Base-by-base conservation (phyloP, 2,329 filamentous ascomycete species). In the Ophiostoma fasciatum region DNA sequence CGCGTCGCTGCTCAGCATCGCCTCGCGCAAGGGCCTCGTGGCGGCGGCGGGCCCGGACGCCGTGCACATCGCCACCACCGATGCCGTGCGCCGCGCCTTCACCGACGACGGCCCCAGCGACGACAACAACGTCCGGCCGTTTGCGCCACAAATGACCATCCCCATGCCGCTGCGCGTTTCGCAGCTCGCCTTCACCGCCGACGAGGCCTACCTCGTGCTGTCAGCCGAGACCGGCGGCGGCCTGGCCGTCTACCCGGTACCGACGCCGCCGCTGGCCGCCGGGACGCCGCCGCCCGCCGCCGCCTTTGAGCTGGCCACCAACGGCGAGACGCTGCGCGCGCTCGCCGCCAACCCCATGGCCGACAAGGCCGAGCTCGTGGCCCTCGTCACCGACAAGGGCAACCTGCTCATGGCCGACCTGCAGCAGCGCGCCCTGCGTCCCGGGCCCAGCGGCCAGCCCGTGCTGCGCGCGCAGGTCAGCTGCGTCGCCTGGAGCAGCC, bases 111-210 rank as follows among this genome's bases (percentile, higher is more conserved):
- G 40, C 23, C 34, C 35, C 33, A 68, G 73, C 44, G 59, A 32
- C 21, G 75, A 78, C 42, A 68, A 66, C 41, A 74, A 87, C 43
- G 61, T 79, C 37, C 74, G 79, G 43, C 52, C 66, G 11, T 92
- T 92, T 49, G 62, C 74, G 41, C 80, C 87, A 4, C 74, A 88
- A 52, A 62, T 82, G 35, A 78, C 67, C 40, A 68, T 96, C 7
- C 63, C 75, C 2, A 68, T 92, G 49, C 72, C 81, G 9, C 69
- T 75, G 49, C 76, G 80, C 47, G 71, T 94, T 36, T 92, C 84
- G 10, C 90, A 98, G 54, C 66, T 98, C 15, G 76, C 78, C 13
- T 98, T 98, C 54, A 88, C 84, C 1, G 72, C 82, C n/a, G 82
- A 92, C 49, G 92, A 94, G 52, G 74, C 74, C 47, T 84, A 80